phyloP scores from a whole-genome alignment of 495 filamentous ascomycete genomes.

The Hypoxylon subgilvum region DNA sequence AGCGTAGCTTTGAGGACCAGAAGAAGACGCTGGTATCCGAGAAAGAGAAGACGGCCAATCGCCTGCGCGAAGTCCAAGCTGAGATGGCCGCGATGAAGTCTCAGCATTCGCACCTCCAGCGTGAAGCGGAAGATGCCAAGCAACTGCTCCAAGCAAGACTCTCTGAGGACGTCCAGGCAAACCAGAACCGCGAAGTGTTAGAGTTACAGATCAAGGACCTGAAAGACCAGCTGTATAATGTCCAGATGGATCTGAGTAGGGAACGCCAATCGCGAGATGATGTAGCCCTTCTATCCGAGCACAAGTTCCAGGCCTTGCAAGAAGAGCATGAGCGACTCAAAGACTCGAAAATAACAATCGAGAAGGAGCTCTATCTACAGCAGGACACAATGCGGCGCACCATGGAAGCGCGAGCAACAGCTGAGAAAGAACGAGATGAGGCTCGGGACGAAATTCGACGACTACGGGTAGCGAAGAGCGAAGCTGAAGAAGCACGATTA shows the following conservation, averaged over 20 bases:
- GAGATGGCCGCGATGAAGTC: conserved; percentile 85
- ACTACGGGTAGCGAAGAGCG: conserved; percentile 79
- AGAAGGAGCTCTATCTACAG: conserved; percentile 98
- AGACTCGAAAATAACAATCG: conserved; percentile 94
- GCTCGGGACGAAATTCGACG: conserved; percentile 83
- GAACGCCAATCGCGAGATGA: conserved; percentile 97
- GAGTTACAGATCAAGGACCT: conserved; percentile 87
- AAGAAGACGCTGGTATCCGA: conserved; percentile 69
- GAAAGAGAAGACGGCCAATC: conserved; percentile 78
- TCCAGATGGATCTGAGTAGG: conserved; percentile 85
- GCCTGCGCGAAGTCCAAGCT: conserved; percentile 83
- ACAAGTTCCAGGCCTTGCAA: conserved; percentile 80
- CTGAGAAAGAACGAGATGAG: conserved; percentile 87
- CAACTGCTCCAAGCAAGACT: conserved; percentile 84
- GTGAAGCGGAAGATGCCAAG: conserved; percentile 88
- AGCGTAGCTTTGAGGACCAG: conserved; percentile 77
- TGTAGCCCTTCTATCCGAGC: conserved; percentile 87
- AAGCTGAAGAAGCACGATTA: conserved; percentile 82
- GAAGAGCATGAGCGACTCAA: conserved; percentile 88
- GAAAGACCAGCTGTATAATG: conserved; percentile 80
- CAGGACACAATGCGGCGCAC: conserved; percentile 91
- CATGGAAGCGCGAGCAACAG: conserved; percentile 75
- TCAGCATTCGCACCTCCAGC: conserved; percentile 80
- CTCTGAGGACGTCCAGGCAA: conserved; percentile 85
- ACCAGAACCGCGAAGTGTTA: conserved; percentile 81